Evolutionary conservation across 768 basidiomycete genomes (phyloP).

Genomic region (Phlebiopsis gigantea): DNA sequence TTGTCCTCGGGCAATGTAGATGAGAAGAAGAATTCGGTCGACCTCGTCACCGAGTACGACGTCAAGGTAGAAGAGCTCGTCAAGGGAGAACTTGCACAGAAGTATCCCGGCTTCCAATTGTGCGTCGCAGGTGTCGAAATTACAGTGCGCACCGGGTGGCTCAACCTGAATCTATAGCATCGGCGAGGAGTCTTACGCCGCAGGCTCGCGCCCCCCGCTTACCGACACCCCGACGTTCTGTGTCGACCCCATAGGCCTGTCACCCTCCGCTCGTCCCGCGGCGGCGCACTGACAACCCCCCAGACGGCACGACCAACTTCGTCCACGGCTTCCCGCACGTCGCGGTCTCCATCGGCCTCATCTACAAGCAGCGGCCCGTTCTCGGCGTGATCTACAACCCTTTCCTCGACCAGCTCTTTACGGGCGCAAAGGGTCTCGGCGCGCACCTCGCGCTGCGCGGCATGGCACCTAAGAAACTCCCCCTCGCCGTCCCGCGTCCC

Average conservation of each 20-base stretch:
- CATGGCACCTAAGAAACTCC: constrained; percentile 53
- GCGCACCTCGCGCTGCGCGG: constrained; percentile 52
- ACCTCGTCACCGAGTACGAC: constrained; percentile 94
- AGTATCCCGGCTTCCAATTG: constrained; percentile 81
- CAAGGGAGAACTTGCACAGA: constrained; percentile 53
- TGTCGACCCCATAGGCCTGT: constrained; percentile 87
- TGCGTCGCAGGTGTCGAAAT: constrained; percentile 22
- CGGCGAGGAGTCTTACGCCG: constrained; percentile 89
- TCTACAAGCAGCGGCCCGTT: constrained; percentile 75
- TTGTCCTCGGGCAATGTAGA: constrained; percentile 48
- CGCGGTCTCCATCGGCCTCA: constrained; percentile 88
- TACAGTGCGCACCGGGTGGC: background rate
- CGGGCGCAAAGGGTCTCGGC: constrained; percentile 73
- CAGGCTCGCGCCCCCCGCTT: constrained; percentile 61
- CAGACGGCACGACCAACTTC: constrained; percentile 89
- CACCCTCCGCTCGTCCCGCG: background rate
- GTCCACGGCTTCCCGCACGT: constrained; percentile 82
- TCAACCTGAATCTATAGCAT: constrained; percentile 49
- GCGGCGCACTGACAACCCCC: background rate
- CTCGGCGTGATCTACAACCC: constrained; percentile 94
- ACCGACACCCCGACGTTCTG: constrained; percentile 93
- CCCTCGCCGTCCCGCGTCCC: constrained; percentile 67
- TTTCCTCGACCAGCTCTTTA: constrained; percentile 83
- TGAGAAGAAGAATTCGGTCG: constrained; percentile 92
- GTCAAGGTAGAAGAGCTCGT: constrained; percentile 87